Conservation (phyloP, 2,329 filamentous ascomycete genomes). For the Nigrospora osmanthi region DNA sequence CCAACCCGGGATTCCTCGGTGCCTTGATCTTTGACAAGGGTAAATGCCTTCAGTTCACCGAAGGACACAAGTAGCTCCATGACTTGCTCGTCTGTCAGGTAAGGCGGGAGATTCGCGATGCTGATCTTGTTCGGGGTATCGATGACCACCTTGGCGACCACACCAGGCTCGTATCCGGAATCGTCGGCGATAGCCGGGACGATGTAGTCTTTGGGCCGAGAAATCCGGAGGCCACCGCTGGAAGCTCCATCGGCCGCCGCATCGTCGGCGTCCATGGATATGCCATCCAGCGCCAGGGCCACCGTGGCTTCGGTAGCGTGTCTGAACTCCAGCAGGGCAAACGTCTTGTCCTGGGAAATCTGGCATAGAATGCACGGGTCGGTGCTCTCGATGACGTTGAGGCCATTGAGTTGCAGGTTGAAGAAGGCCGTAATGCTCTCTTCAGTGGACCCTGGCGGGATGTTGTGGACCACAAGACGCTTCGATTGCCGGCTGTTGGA, state of each 20-base stretch:
- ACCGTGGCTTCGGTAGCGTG: constrained; percentile 81
- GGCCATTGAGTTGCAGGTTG: constrained; percentile 92
- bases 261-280: constrained; percentile 73
- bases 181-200: constrained; percentile 74
- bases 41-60: constrained; percentile 86
- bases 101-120: constrained; percentile 80
- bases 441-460: constrained; percentile 66
- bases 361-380: constrained; percentile 84
- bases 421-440: constrained; percentile 78
- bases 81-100: constrained; percentile 86
- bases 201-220: constrained; percentile 93
- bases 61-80: constrained; percentile 85
- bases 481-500: constrained; percentile 91
- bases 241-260: constrained; percentile 42
- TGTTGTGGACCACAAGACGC: constrained; percentile 79
- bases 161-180: constrained; percentile 64
- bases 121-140: constrained; percentile 95
- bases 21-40: constrained; percentile 77
- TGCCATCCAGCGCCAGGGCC: constrained; percentile 82
- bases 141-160: constrained; percentile 72
- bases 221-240: constrained; percentile 60
- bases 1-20: constrained; percentile 83
- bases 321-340: constrained; percentile 89
- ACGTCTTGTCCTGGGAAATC: constrained; percentile 68
- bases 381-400: constrained; percentile 78